Conservation (phyloP, 129 eudicot species). For the Heracleum sosnowskyi region DNA sequence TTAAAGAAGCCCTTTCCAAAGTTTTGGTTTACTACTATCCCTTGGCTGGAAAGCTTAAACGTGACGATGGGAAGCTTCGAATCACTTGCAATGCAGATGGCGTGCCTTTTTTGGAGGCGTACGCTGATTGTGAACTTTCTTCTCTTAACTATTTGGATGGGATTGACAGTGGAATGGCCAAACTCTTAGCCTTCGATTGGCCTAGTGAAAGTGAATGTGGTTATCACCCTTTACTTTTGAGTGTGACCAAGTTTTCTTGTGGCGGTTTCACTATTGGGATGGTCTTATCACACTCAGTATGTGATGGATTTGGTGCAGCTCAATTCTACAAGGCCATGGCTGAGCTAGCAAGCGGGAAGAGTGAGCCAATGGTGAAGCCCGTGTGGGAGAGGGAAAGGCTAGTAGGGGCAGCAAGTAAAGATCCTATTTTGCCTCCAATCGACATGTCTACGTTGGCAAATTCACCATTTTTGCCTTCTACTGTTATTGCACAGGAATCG, state of each 20-base stretch:
- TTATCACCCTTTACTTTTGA: too few species aligned
- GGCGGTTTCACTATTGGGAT: too few species aligned
- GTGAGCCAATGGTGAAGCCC: constrained; percentile 7
- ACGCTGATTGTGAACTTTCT: constrained; percentile 9
- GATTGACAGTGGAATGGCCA: constrained; percentile 6
- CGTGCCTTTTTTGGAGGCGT: constrained; percentile 16
- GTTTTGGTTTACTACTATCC: constrained; percentile 23
- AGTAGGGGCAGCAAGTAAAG: constrained; percentile 8
- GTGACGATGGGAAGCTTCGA: constrained; percentile 11
- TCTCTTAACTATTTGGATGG: constrained; percentile 14
- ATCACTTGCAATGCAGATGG: constrained; percentile 17
- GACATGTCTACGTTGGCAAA: constrained; percentile 1
- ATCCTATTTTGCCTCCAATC: neutral
- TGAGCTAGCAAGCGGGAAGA: constrained; percentile 15
- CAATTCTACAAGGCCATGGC: constrained; percentile 15
- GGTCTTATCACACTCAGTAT: constrained; percentile 18
- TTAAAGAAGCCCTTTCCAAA: constrained; percentile 15
- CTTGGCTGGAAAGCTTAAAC: constrained; percentile 17
- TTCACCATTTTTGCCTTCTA: constrained; percentile 17
- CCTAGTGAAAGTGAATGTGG: too few species aligned
- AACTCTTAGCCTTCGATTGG: neutral
- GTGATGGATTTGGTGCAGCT: constrained; percentile 10
- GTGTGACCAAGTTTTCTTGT: too few species aligned
- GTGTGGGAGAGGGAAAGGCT: constrained; percentile 23
- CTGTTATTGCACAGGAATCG: constrained; percentile 5